Evolutionary conservation across 768 basidiomycete genomes (phyloP).

Genomic region (Gyrodon lividus): DNA sequence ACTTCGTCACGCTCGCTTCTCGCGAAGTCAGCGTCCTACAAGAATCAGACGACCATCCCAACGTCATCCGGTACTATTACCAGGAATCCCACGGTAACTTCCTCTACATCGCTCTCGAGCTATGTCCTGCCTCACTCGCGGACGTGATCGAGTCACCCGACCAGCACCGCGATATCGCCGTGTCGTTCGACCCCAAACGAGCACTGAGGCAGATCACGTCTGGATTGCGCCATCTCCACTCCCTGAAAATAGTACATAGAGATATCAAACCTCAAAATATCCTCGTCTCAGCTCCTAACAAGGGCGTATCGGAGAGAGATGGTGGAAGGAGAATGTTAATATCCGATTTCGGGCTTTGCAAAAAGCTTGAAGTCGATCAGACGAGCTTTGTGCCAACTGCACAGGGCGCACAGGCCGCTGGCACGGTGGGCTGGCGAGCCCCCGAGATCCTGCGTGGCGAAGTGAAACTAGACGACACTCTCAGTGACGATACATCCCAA

Average conservation of each 20-base stretch:
- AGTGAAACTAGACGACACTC: slow-evolving; percentile 82
- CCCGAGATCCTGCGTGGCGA: slow-evolving; percentile 95
- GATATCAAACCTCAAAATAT: slow-evolving; percentile 99
- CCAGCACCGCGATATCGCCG: slow-evolving; percentile 72
- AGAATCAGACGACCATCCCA: slow-evolving; percentile 97
- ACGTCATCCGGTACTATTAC: slow-evolving; percentile 98
- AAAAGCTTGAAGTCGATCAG: slow-evolving; percentile 93
- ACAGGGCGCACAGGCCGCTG: slow-evolving; percentile 85
- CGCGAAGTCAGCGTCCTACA: slow-evolving; percentile 94
- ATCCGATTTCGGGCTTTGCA: slow-evolving; percentile 96
- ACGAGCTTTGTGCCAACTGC: slow-evolving; percentile 93
- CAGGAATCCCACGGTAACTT: slow-evolving; percentile 93
- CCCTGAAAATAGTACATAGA: slow-evolving; percentile 93
- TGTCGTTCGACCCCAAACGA: slow-evolving; percentile 81
- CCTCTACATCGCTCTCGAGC: slow-evolving; percentile 95
- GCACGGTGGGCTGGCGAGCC: slow-evolving; percentile 96
- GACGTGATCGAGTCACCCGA: slow-evolving; percentile 83
- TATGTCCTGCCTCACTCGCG: slow-evolving; percentile 87
- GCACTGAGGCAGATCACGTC: slow-evolving; percentile 84
- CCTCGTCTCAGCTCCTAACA: slow-evolving; percentile 72
- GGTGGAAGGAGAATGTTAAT: slow-evolving; percentile 78
- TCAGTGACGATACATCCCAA: slow-evolving; percentile 61
- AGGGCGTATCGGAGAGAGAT: slow-evolving; percentile 40
- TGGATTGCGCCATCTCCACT: slow-evolving; percentile 88
- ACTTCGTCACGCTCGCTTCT: slow-evolving; percentile 91